phyloP scores from a whole-genome alignment of 208 protist genomes.

The Vickermania ingenoplastis region DNA sequence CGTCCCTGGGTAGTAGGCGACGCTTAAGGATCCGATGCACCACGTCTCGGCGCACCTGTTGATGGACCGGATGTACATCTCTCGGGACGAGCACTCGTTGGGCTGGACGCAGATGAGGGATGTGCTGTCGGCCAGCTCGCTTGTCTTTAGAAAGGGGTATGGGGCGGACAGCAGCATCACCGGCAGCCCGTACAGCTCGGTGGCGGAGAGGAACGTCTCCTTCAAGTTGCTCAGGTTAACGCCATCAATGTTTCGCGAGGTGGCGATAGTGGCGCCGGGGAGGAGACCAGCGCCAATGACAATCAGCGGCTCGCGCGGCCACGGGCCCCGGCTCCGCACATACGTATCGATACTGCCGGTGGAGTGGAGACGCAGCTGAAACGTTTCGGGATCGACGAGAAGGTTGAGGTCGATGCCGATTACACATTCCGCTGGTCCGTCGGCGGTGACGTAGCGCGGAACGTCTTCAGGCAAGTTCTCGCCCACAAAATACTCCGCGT shows the following conservation, averaged over 20 bases:
- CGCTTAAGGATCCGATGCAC: conserved; percentile 21
- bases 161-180: neutral
- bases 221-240: neutral
- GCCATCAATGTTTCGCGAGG: conserved; percentile 13
- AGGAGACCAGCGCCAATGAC: conserved; percentile 43
- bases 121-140: neutral
- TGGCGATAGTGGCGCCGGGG: conserved; percentile 22
- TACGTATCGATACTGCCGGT: conserved; percentile 6
- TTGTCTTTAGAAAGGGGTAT: neutral
- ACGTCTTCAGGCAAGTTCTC: neutral
- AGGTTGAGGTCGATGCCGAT: neutral
- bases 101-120: conserved; percentile 10
- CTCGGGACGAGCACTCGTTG: conserved; percentile 11
- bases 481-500: neutral
- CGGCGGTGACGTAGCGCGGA: neutral
- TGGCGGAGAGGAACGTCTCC: neutral
- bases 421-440: neutral
- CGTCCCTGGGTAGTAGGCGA: conserved; percentile 28
- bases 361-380: conserved; percentile 28
- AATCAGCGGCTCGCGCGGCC: conserved; percentile 18
- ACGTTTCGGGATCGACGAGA: conserved; percentile 2
- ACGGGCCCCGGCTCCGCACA: neutral
- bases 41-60: conserved; percentile 32
- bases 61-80: conserved; percentile 28
- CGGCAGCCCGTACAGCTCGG: neutral